Evolutionary conservation across 352 stramenopile species (phyloP), one percentile per base, ranked within the genome.

Genomic region (Pythium coloratum): DNA sequence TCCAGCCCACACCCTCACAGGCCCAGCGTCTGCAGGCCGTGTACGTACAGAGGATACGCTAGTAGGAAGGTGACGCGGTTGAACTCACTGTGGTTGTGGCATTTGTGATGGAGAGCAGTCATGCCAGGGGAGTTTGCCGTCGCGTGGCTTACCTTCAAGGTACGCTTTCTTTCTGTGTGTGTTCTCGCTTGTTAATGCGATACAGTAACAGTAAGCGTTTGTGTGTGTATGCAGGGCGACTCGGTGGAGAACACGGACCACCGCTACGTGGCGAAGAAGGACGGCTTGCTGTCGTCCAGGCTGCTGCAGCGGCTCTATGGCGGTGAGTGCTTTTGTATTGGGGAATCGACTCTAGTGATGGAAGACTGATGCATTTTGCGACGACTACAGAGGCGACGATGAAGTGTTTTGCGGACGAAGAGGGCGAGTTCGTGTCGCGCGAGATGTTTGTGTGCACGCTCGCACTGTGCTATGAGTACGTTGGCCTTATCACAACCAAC

Each of bases 101-200:
- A 16, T 57, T 2, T 70, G 38, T 50, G 38, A 18, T 54, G 38
- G 16, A 54, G 34, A 33, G 38, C 69, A 95, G 85, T 95, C 66
- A 76, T 90, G 20, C 71, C 76, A 2, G 80, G 81, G 10, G 87
- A 94, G 62, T 94, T 95, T 71, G 91, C 80, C 38, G 85, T 95
- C 68, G 87, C 83, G 57, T 95, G 87, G 87, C 76, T 95, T 47
- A 92, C 87, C 44, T 95, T 95, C 71, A 93, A 93, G 81, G 86
- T 93, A 44, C 14, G 59, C 26, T 70, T 8, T 62, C 44, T 55
- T 24, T 36, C 47, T 26, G 9, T 33, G 56, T 32, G 20, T 24
- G 20, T 24, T 24, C 20, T 36, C 24, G 14, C 18, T n/a, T 34
- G 57, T 24, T 59, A 10, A 62, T 42, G 16, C 7, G 16, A 2